phyloP scores from a whole-genome alignment of 129 eudicot genomes.

The Heracleum sosnowskyi region DNA sequence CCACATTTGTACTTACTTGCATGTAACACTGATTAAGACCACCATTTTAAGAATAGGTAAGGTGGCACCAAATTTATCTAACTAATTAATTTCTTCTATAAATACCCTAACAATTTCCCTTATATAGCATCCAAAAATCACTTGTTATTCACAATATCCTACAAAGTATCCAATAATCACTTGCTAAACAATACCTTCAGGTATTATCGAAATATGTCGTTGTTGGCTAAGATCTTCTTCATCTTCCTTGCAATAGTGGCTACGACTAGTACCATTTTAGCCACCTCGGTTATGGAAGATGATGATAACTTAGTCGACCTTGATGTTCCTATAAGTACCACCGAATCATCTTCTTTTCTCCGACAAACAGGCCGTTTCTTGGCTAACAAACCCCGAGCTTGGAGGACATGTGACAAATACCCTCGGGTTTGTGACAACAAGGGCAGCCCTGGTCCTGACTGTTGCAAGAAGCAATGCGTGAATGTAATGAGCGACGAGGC shows the following conservation, averaged over 20 bases:
- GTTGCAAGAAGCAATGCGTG: slow-evolving; percentile 43
- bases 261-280: not conserved
- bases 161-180: not conserved
- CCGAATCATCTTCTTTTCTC: not conserved
- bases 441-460: slow-evolving; percentile 31
- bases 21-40: slow-evolving; percentile 5
- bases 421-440: slow-evolving; percentile 31
- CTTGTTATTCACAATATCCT: not conserved
- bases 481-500: slow-evolving; percentile 25
- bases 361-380: not conserved
- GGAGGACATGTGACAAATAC: slow-evolving; percentile 22
- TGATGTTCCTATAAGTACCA: not conserved
- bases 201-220: not conserved
- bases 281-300: not conserved
- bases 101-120: slow-evolving; percentile 6
- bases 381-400: not conserved
- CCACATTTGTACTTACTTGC: not conserved
- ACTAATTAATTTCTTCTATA: not conserved
- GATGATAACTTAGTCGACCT: not conserved
- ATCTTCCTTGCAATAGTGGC: not conserved
- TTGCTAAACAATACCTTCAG: not conserved
- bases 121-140: not conserved
- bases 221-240: not conserved
- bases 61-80: not conserved
- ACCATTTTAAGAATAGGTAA: not conserved